A percentile compares a stretch with the other conserved stretches of the same genome.
These are phyloP conservation scores for Solioccasus polychromus DNA, from an alignment of 768 basidiomycete species.

Conservation along the genomic window DNA sequence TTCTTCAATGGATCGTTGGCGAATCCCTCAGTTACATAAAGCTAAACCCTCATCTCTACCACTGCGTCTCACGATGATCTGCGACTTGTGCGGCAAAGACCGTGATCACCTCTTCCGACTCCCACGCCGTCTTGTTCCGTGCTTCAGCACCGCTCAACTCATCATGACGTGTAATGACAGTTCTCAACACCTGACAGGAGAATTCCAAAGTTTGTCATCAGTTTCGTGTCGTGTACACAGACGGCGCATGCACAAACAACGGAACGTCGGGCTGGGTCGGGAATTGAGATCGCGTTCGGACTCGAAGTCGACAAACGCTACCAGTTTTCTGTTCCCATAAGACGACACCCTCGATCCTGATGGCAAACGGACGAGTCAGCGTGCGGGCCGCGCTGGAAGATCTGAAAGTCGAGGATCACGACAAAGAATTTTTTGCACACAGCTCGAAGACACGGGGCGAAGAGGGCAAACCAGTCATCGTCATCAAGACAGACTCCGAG, in stretches of 20 bases:
- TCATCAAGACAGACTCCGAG: too few species aligned
- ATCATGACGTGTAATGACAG: constrained; percentile 2
- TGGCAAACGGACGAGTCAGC: constrained; percentile 28
- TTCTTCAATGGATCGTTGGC: too few species aligned
- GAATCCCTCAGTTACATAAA: too few species aligned
- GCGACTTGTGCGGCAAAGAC: too few species aligned
- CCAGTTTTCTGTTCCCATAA: constrained; percentile 19
- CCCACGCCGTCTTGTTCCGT: background rate
- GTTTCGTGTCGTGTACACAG: constrained; percentile 28
- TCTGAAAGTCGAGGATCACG: constrained; percentile 27
- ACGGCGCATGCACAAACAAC: constrained; percentile 35
- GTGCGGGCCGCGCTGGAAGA: constrained; percentile 31
- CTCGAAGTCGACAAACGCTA: background rate
- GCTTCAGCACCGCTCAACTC: background rate
- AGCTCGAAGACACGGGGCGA: constrained; percentile 1
- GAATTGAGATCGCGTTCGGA: constrained; percentile 7
- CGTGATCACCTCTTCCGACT: background rate
- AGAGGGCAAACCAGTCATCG: too few species aligned
- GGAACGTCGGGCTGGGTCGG: constrained; percentile 19
- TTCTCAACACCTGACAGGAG: too few species aligned
- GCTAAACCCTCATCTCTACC: too few species aligned
- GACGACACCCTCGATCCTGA: constrained; percentile 19
- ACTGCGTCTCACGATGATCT: too few species aligned
- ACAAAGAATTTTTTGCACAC: constrained; percentile 12
- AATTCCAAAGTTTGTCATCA: constrained; percentile 27